These are phyloP conservation scores for Leccinum pachyderme DNA, from an alignment of 1,284 basidiomycete species.

Conservation along the genomic window DNA sequence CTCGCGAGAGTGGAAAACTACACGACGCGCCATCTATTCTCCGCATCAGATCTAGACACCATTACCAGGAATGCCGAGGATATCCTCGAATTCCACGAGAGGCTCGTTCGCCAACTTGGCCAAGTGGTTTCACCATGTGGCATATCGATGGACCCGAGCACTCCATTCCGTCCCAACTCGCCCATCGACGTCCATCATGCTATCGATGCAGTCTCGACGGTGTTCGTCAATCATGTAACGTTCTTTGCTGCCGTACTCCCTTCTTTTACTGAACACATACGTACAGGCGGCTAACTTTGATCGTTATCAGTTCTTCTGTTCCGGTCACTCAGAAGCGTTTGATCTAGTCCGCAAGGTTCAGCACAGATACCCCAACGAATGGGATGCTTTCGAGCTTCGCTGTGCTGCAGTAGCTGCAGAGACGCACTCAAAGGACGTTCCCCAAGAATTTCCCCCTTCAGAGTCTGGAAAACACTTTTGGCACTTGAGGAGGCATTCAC, in stretches of 20 bases:
- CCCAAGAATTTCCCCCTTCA: conserved; percentile 10
- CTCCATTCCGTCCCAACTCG: conserved; percentile 1
- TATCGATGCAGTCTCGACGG: conserved; percentile 55
- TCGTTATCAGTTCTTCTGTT: conserved; percentile 81
- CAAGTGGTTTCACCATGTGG: conserved; percentile 56
- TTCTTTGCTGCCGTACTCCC: conserved; percentile 4
- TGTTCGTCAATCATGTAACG: conserved; percentile 67
- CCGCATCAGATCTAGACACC: conserved; percentile 51
- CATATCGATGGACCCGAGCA: conserved; percentile 36
- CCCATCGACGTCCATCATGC: conserved; percentile 36
- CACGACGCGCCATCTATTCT: conserved; percentile 46
- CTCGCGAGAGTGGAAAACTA: conserved; percentile 38
- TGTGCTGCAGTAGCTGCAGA: conserved; percentile 57
- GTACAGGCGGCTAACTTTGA: conserved; percentile 70
- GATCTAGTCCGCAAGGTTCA: conserved; percentile 68
- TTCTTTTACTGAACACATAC: conserved; percentile 8
- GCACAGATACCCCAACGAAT: conserved; percentile 62
- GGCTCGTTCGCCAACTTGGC: conserved; percentile 61
- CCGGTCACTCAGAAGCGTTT: conserved; percentile 77
- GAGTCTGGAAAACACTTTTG: conserved; percentile 11
- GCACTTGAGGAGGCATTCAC: conserved; percentile 32
- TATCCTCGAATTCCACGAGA: conserved; percentile 73
- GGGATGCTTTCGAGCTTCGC: conserved; percentile 78
- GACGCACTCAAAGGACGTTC: conserved; percentile 25
- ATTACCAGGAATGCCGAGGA: conserved; percentile 73